These are phyloP conservation scores for Barbatosphaeria neglecta DNA, from an alignment of 495 filamentous ascomycete genomes.

Conservation along the genomic window DNA sequence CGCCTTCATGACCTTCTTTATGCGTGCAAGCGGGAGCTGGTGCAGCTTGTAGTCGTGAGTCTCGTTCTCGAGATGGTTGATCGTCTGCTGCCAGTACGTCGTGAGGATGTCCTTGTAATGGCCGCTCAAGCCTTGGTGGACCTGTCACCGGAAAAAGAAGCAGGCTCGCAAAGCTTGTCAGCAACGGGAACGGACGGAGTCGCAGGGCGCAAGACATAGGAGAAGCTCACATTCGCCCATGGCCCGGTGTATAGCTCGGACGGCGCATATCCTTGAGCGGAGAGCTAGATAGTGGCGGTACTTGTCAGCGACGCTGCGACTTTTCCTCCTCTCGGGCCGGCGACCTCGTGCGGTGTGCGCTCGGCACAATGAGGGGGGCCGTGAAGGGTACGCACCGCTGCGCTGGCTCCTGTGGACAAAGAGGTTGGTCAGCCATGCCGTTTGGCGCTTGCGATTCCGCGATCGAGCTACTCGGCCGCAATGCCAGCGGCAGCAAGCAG, in stretches of 20 bases:
- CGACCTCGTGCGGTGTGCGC: background rate
- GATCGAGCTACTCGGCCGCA: too few relatives aligned
- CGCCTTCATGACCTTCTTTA: constrained; percentile 99
- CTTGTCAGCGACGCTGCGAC: background rate
- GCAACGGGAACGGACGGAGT: too few relatives aligned
- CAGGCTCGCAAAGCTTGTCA: too few relatives aligned
- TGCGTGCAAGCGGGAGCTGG: constrained; percentile 86
- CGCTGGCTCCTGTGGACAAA: constrained; percentile 57
- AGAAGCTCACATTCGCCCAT: constrained; percentile 97
- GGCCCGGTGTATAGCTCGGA: constrained; percentile 84
- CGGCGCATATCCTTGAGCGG: constrained; percentile 68
- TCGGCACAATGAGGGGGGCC: background rate
- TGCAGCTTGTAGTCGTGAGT: constrained; percentile 97
- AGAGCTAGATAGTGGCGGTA: constrained; percentile 43
- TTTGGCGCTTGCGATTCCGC: too few relatives aligned
- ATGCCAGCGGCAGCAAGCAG: too few relatives aligned
- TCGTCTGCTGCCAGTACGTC: constrained; percentile 97
- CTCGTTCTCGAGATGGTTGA: constrained; percentile 86
- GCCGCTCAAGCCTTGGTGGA: constrained; percentile 88
- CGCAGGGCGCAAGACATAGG: too few relatives aligned
- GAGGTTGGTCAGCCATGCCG: constrained; percentile 10
- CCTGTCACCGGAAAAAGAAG: too few relatives aligned
- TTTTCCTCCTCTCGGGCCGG: background rate
- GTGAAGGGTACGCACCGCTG: constrained; percentile 46
- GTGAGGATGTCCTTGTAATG: constrained; percentile 93